Percentiles rank a stretch among this genome's conserved stretches.
phyloP scores from a whole-genome alignment of 2,329 filamentous ascomycete species.

The Mycogone perniciosa region DNA sequence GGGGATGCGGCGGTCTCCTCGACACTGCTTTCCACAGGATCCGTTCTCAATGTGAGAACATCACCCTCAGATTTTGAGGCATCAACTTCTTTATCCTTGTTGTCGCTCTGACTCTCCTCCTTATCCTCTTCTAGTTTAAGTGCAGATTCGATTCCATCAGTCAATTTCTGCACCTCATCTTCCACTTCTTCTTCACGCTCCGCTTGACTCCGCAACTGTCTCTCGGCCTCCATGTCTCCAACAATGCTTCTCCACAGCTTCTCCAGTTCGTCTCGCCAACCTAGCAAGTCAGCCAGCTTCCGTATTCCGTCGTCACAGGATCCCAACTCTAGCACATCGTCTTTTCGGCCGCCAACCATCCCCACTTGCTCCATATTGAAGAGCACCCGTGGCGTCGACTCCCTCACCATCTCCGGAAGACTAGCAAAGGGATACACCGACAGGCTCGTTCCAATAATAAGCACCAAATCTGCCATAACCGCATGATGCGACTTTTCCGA shows the following conservation, averaged over 20 bases:
- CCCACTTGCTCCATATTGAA: conserved; percentile 86
- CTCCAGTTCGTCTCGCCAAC: conserved; percentile 83
- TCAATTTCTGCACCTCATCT: conserved; percentile 38
- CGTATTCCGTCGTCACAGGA: conserved; percentile 79
- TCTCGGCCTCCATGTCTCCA: conserved; percentile 51
- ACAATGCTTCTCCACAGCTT: conserved; percentile 63
- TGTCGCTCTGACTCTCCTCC: neutral
- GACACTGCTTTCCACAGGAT: too few relatives aligned
- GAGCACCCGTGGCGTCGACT: conserved; percentile 66
- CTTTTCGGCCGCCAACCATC: conserved; percentile 64
- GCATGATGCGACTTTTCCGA: conserved; percentile 38
- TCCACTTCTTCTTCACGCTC: conserved; percentile 29
- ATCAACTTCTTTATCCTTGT: neutral
- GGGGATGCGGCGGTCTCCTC: too few relatives aligned
- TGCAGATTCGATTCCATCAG: conserved; percentile 29
- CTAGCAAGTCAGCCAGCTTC: conserved; percentile 69
- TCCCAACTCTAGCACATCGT: conserved; percentile 79
- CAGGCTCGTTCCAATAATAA: conserved; percentile 85
- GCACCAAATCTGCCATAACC: conserved; percentile 63
- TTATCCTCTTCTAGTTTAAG: conserved; percentile 26
- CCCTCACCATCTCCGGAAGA: conserved; percentile 58
- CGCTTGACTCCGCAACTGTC: conserved; percentile 33
- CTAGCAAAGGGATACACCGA: conserved; percentile 84
- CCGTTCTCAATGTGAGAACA: too few relatives aligned
- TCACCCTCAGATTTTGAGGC: neutral